Base-by-base conservation (phyloP, 495 filamentous ascomycete genomes). In the Trichocladium uniseriatum region DNA sequence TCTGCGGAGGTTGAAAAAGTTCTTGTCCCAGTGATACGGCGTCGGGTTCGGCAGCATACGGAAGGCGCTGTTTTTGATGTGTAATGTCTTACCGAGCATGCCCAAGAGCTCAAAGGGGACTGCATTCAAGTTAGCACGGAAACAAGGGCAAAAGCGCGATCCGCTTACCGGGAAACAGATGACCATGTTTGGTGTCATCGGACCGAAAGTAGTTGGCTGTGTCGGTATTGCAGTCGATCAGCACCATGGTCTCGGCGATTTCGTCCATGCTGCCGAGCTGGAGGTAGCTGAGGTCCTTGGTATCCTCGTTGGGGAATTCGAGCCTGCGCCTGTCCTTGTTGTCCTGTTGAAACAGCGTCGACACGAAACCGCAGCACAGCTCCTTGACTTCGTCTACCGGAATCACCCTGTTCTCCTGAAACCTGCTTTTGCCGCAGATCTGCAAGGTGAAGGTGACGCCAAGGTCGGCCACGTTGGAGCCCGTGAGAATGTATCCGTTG, bases 1-100 rank as follows among this genome's bases (percentile, higher is more conserved):
- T 21, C 54, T 54, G 15, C 58, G 56, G 8, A 69, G 48, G 51
- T 61, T 57, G 48, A 73, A 69, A 24, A 58, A 64, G 34, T 65
- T 64, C 31, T 66, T 69, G 45, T 75, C 67, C 72, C 70, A 76
- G 35, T 56, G 58, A 45, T 69, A 69, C 1, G 64, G 56, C 0
- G 72, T 76, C 1, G 73, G 73, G 51, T 77, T 77, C 2, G 72
- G 74, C 2, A 77, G 58, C 60, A 70, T 69, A 9, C 71, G 66
- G 45, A 68, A 75, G 41, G 54, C 65, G 35, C 60, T 69, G 13
- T 64, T 60, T 1, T 55, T 52, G 20, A 73, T 66, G 16, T 72
- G 68, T 8, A 73, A 53, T 2, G 62, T 64, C n/a, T 68, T 67
- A 42, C 68, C 67, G 5, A 77, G 58, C 74, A 77, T 77, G 13